A percentile compares a stretch with the other conserved stretches of the same genome.
Evolutionary conservation across 1,139 yeast species (phyloP).

Genomic region (Yamadazyma siamensis): DNA sequence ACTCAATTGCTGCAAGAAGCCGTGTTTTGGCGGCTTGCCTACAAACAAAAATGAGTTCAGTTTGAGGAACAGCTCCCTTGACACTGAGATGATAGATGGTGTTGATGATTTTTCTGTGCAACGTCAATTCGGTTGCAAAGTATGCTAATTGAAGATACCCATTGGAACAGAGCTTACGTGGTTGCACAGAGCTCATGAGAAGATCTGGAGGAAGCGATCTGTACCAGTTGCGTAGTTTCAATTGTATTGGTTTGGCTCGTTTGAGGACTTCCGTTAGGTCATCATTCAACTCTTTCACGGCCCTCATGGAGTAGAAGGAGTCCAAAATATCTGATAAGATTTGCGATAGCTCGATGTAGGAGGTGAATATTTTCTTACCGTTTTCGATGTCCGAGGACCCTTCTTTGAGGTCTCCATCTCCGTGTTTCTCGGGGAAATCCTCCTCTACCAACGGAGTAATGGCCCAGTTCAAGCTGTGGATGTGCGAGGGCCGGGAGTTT

Average conservation of each 20-base stretch:
- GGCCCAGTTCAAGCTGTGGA: slow-evolving; percentile 64
- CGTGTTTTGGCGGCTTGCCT: slow-evolving; percentile 82
- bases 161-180: slow-evolving; percentile 60
- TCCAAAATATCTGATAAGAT: slow-evolving; percentile 72
- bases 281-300: slow-evolving; percentile 48
- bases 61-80: slow-evolving; percentile 45
- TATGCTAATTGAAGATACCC: slow-evolving; percentile 82
- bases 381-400: slow-evolving; percentile 69
- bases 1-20: slow-evolving; percentile 75
- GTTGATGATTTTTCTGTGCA: slow-evolving; percentile 77
- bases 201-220: slow-evolving; percentile 69
- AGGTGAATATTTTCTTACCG: slow-evolving; percentile 69
- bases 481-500: slow-evolving; percentile 80
- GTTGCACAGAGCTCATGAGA: slow-evolving; percentile 61
- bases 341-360: slow-evolving; percentile 63
- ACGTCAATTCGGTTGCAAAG: slow-evolving; percentile 80
- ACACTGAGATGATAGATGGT: slow-evolving; percentile 45
- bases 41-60: slow-evolving; percentile 63
- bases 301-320: slow-evolving; percentile 65
- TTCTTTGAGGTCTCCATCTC: slow-evolving; percentile 55
- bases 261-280: slow-evolving; percentile 65
- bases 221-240: slow-evolving; percentile 79
- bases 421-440: slow-evolving; percentile 70
- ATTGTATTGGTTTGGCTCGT: slow-evolving; percentile 81
- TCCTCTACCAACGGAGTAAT: slow-evolving; percentile 62